Conservation (phyloP, 345 rosid genomes). For the Heritiera fomes region DNA sequence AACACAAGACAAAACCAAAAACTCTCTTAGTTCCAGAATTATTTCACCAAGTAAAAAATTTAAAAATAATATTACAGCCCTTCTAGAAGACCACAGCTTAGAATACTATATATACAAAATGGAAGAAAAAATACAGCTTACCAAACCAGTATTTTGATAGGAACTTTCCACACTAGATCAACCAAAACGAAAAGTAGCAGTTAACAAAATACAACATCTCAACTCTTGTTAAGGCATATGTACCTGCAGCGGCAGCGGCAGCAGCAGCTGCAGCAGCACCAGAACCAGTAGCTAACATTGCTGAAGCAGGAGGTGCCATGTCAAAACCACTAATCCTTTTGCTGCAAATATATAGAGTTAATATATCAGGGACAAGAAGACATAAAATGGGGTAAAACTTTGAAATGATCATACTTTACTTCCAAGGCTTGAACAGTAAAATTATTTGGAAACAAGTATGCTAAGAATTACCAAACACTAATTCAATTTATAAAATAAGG, state of each 20-base stretch:
- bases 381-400: neutral
- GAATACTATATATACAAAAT: slow-evolving; percentile 39
- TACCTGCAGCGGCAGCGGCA: slow-evolving; percentile 44
- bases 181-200: slow-evolving; percentile 47
- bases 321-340: slow-evolving; percentile 98
- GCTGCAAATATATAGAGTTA: slow-evolving; percentile 51
- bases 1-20: slow-evolving; percentile 65
- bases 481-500: neutral
- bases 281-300: slow-evolving; percentile 62
- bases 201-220: slow-evolving; percentile 40
- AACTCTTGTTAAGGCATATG: slow-evolving; percentile 26
- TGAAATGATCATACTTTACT: neutral
- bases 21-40: slow-evolving; percentile 80
- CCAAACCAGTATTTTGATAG: slow-evolving; percentile 80
- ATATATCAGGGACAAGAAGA: neutral
- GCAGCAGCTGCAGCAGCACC: slow-evolving; percentile 16
- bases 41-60: slow-evolving; percentile 53
- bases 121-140: slow-evolving; percentile 59
- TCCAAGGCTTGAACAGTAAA: neutral
- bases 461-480: neutral
- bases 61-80: slow-evolving; percentile 41
- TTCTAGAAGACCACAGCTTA: slow-evolving; percentile 39
- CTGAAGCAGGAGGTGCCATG: slow-evolving; percentile 92
- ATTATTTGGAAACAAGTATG: no score
- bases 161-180: slow-evolving; percentile 85